Evolutionary conservation across 78 protist species (phyloP), one percentile per base, ranked within the genome.

Genomic region (Tieghemostelium lacteum): DNA sequence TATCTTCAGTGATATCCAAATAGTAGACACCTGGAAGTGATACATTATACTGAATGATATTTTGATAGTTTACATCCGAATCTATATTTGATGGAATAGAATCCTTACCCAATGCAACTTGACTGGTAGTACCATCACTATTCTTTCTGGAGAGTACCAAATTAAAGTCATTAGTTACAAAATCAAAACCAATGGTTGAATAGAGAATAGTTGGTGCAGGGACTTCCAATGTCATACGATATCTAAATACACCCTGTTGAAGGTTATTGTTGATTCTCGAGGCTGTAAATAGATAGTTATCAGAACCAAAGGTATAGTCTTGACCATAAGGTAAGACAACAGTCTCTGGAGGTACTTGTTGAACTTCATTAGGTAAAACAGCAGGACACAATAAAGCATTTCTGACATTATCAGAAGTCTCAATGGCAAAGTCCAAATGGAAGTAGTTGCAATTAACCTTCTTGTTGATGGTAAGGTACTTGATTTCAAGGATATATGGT

Each of bases 301-400:
- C 22, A 0, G 92, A 71, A 22, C 66, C 42, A 10, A 73, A 16
- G 26, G 19, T 28, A 28, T 40, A 54, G 20, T 86, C 85, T 17
- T 72, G 49, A 2, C 75, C 92, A 31, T 50, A 28, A 34, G 52
- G 69, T 31, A 86, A 52, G 0, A 10, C 17, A 31, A 73, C 40
- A 2, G 31, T 40, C 3, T 65, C 78, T 16, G 78, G 72, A 50
- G 92, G 92, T 0, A 86, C 92, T 63, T 73, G 92, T 5, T 26
- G 29, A 34, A 52, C 66, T 73, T 86, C 92, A 29, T 52, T 36
- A n/a, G 83, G 78, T 26, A 73, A 16, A 2, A 22, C 34, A 1
- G 70, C n/a, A 50, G 92, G 92, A 54, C 92, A 86, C 4, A 86
- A 42, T 28, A 86, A 28, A 22, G 24, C 40, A 16, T 17, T 31